Base-by-base conservation (phyloP, 1,139 yeast genomes). In the Candida tetrigidarum region DNA sequence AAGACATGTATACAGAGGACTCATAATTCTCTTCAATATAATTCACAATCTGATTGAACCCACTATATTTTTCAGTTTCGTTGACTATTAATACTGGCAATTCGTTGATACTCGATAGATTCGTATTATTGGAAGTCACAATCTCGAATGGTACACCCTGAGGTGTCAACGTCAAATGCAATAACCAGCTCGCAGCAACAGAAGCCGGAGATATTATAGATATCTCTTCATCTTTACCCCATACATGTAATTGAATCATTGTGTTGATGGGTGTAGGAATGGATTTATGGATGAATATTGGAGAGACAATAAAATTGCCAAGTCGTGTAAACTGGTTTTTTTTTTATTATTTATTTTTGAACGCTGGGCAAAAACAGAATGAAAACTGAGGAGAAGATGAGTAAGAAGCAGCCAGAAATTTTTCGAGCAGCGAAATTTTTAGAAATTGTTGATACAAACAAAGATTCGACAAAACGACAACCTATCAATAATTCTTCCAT, bases 121-220 rank as follows among this genome's bases (percentile, higher is more conserved):
- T 77, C n/a, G 84, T 77, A 57, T 84, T 83, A 41, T 81, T 77
- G 9, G 86, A 80, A 3, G 82, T 70, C 2, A 81, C 70, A 2
- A 84, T 64, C 33, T 62, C 62, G 36, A 71, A 66, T 23, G 51
- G 44, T 16, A 55, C 38, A 2, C 48, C 46, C 4, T 44, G 45
- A 1, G 45, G 38, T 1, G 20, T 7, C 9, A 46, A 46, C 4
- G 46, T 43, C 5, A 47, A 37, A 15, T 49, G 48, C 3, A 68
- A 55, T 12, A 71, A 47, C 78, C 77, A 73, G 3, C 63, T 60
- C 23, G 63, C 45, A 0, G 78, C 78, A 19, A 69, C 43, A 32
- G 71, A 62, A 48, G 69, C 74, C 1, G 79, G 78, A 7, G 71
- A 71, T 12, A 72, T 67, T 18, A 71, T 52, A 5, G 77, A 69